Evolutionary conservation across 345 rosid genomes (phyloP), one percentile per base, ranked within the genome.

Genomic region (Heritiera littoralis): DNA sequence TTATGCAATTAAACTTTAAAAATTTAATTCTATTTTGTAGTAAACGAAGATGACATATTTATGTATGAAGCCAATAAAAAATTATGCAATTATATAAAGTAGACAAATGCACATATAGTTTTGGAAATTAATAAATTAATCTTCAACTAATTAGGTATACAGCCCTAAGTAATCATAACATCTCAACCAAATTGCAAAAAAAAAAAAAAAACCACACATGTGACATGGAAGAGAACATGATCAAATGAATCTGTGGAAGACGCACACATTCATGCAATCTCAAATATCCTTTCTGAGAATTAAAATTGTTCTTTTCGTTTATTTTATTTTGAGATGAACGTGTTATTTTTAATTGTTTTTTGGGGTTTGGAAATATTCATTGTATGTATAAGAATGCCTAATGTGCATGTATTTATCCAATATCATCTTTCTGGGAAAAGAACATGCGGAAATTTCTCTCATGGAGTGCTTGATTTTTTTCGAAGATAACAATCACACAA

Each of bases 161-260:
- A 5, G 45, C 8, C 5, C 43, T 40, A 40, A 40, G 56, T 14
- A 52, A 52, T 52, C 28, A 7, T 3, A n/a, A 2, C 41, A 2
- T 40, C 43, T 6, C 43, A 40, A 40, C 43, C 43, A 4, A 40
- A 40, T 2, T 56, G 4, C 11, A 7, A 8, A 0, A 23, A 56
- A n/a, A 18, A 5, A 9, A 30, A 12, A 13, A 4, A 11, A 60
- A 30, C 32, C 28, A 30, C 32, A 4, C 7, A 32, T 14, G 69
- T 65, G 45, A 64, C 10, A 14, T 35, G 69, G 45, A 7, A 35
- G 45, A 15, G 45, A 65, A 14, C n/a, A 32, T 35, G 43, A 20
- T 35, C 69, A 65, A 65, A 65, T 43, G 72, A 43, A 67, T 67
- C 72, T 67, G 52, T 67, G 1, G 72, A 67, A 67, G 65, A 28